phyloP scores from a whole-genome alignment of 495 filamentous ascomycete species.

The Chaetomium fimeti region DNA sequence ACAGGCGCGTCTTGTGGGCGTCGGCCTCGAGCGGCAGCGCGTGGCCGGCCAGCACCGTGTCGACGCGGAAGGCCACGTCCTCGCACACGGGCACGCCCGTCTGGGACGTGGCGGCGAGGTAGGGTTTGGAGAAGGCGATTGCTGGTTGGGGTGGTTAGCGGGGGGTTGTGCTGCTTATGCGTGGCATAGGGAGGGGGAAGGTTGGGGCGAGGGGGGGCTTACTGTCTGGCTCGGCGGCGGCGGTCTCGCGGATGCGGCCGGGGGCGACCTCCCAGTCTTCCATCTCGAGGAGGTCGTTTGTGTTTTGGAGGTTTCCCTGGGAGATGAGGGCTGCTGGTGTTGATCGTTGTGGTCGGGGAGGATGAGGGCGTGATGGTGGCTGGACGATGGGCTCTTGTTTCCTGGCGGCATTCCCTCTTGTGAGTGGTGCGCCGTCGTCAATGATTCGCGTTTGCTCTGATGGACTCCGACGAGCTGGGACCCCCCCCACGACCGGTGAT shows the following conservation, averaged over 20 bases:
- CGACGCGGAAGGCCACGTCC: conserved; percentile 38
- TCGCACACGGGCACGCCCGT: conserved; percentile 29
- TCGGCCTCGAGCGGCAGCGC: conserved; percentile 29
- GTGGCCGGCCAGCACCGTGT: conserved; percentile 33
- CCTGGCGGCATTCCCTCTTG: neutral
- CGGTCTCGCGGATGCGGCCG: conserved; percentile 22
- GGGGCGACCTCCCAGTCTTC: conserved; percentile 37
- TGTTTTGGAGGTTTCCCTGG: conserved; percentile 8
- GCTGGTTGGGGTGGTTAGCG: conserved; percentile 19
- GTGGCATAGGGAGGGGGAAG: neutral
- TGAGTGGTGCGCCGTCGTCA: neutral
- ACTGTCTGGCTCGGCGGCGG: conserved; percentile 27
- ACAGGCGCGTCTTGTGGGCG: conserved; percentile 30
- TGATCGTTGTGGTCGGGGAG: neutral
- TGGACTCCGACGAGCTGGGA: neutral
- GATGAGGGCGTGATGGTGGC: neutral
- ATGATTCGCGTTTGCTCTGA: neutral
- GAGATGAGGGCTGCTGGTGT: conserved; percentile 22
- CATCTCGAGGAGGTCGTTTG: conserved; percentile 35
- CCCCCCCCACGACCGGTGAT: neutral
- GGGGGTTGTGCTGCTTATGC: too few species aligned
- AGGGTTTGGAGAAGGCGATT: conserved; percentile 45
- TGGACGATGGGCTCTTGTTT: neutral
- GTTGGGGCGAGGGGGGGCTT: conserved; percentile 8
- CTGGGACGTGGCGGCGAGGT: conserved; percentile 30